These are phyloP conservation scores for Auriscalpium vulgare DNA, from an alignment of 768 basidiomycete genomes.

Conservation along the genomic window DNA sequence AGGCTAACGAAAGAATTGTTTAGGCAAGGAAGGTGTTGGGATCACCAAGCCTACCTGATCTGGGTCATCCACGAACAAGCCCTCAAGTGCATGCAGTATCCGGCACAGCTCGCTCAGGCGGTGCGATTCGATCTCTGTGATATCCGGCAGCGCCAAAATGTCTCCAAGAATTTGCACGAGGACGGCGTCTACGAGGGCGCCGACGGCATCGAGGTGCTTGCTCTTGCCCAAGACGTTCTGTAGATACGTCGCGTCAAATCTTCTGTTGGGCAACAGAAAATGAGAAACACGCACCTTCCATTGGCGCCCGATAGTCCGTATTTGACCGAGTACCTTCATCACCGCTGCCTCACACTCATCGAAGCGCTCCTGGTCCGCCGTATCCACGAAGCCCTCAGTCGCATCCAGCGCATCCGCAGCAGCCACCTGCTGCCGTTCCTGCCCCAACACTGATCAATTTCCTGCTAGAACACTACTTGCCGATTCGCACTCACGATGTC, in stretches of 20 bases:
- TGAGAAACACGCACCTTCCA: conserved; percentile 54
- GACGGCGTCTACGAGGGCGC: conserved; percentile 59
- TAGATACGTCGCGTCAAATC: neutral
- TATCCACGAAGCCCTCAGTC: conserved; percentile 61
- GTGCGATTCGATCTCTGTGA: conserved; percentile 82
- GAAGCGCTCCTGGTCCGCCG: conserved; percentile 63
- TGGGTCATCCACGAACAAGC: conserved; percentile 63
- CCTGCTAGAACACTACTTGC: neutral
- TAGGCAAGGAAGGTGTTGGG: neutral
- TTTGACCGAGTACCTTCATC: conserved; percentile 50
- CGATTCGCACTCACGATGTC: conserved; percentile 46
- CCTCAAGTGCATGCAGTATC: conserved; percentile 72
- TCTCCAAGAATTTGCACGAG: conserved; percentile 62
- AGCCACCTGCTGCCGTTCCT: conserved; percentile 43
- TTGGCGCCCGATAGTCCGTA: conserved; percentile 53
- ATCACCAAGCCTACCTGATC: conserved; percentile 37
- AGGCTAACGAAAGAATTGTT: conserved; percentile 31
- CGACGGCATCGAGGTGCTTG: conserved; percentile 67
- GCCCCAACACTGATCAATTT: conserved; percentile 1
- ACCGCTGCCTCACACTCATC: conserved; percentile 71
- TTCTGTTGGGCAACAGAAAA: neutral
- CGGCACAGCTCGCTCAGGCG: conserved; percentile 75
- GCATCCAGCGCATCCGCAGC: conserved; percentile 42
- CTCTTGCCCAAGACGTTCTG: conserved; percentile 64
- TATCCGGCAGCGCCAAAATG: conserved; percentile 73